Conservation (phyloP, 2,329 filamentous ascomycete species). For the Phaeophleospora eucalypticola region DNA sequence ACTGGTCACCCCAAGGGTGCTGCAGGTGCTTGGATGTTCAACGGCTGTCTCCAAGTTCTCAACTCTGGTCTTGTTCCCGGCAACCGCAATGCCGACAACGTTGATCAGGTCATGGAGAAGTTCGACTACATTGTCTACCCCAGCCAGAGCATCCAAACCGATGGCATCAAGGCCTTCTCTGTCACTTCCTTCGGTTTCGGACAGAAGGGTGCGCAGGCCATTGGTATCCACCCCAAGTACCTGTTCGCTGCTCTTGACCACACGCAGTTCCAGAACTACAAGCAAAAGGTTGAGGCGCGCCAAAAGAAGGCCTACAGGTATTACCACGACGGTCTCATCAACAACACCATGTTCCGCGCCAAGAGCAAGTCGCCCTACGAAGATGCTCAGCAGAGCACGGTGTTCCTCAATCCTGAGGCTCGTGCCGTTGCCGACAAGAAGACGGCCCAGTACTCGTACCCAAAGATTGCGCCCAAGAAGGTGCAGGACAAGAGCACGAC, state of each 20-base stretch:
- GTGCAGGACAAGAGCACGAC: constrained; percentile 61
- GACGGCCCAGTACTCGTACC: constrained; percentile 70
- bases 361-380: constrained; percentile 89
- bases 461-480: constrained; percentile 64
- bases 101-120: constrained; percentile 93
- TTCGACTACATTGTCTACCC: constrained; percentile 98
- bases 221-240: constrained; percentile 95
- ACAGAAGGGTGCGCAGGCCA: constrained; percentile 96
- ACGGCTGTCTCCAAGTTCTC: constrained; percentile 92
- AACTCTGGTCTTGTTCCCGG: constrained; percentile 92
- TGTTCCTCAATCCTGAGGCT: constrained; percentile 91
- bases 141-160: constrained; percentile 90
- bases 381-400: constrained; percentile 76
- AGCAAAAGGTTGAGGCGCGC: constrained; percentile 79
- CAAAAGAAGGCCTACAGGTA: constrained; percentile 99
- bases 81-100: constrained; percentile 96
- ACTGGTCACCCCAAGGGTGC: constrained; percentile 99
- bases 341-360: constrained; percentile 95
- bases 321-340: constrained; percentile 97
- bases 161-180: constrained; percentile 97
- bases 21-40: constrained; percentile 99
- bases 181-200: constrained; percentile 99
- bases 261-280: constrained; percentile 76
- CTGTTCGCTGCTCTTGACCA: constrained; percentile 91
- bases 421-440: constrained; percentile 85